Conservation (phyloP, 2,329 filamentous ascomycete species). For the Beauveria caledonica region DNA sequence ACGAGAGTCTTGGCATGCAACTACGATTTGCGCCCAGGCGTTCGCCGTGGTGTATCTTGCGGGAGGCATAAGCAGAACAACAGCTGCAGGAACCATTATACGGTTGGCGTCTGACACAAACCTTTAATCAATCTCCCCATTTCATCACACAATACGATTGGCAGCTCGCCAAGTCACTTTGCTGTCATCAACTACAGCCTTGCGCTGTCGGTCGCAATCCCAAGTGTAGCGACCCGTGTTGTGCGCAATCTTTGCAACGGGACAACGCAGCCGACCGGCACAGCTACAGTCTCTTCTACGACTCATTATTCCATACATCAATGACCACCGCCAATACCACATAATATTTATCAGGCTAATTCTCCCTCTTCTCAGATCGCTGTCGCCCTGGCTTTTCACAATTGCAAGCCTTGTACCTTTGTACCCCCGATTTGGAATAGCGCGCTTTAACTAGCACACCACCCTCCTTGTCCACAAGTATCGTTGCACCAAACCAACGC, state of each 20-base stretch:
- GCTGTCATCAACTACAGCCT: not conserved
- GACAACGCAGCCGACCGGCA: not conserved
- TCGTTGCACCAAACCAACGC: not conserved
- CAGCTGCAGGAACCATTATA: not conserved
- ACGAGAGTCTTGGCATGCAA: not conserved
- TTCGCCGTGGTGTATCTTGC: not conserved
- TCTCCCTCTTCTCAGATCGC: not conserved
- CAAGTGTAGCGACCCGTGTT: not conserved
- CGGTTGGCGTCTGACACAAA: not conserved
- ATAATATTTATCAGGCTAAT: conserved; percentile 4
- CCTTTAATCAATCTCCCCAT: not conserved
- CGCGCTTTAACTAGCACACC: not conserved
- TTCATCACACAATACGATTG: not conserved
- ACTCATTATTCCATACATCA: not conserved
- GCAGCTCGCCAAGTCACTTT: not conserved
- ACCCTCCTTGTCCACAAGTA: not conserved
- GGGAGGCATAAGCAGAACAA: not conserved
- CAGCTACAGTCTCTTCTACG: not conserved
- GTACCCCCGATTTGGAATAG: conserved; percentile 3
- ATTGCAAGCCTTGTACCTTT: not conserved
- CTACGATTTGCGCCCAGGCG: not conserved
- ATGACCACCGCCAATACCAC: not conserved
- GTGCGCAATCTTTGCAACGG: not conserved
- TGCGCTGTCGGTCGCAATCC: not conserved
- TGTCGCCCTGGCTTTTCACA: not conserved